These are phyloP conservation scores for Botrytis cinerea DNA, from an alignment of 2,329 filamentous ascomycete species.

Conservation along the genomic window DNA sequence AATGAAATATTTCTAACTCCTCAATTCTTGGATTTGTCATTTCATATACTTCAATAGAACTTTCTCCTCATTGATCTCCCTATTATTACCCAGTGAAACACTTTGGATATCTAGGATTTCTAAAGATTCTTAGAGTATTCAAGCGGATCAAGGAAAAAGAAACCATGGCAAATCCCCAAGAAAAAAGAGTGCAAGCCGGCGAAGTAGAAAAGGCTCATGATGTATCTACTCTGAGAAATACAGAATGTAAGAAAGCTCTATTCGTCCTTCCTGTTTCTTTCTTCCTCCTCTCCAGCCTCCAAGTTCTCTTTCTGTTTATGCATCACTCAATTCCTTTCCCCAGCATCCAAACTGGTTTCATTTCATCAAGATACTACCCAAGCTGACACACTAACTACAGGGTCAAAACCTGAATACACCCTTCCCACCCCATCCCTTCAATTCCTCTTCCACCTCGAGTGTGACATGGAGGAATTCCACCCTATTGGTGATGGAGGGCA, in stretches of 20 bases:
- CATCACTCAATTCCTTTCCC: no score
- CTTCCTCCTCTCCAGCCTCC: no score
- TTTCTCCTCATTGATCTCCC: neutral
- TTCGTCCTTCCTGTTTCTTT: no score
- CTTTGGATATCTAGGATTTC: neutral
- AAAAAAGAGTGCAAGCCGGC: neutral
- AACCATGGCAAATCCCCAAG: neutral
- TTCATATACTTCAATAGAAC: neutral
- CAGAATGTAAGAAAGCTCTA: neutral
- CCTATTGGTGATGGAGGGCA: neutral
- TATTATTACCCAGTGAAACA: neutral
- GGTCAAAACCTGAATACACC: neutral
- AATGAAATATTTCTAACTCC: neutral
- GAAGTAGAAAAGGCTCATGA: slow-evolving; percentile 9
- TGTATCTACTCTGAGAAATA: slow-evolving; percentile 6
- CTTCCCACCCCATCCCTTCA: neutral
- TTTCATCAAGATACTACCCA: neutral
- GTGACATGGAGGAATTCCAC: neutral
- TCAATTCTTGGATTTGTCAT: neutral
- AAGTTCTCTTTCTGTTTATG: no score
- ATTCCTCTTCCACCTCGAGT: slow-evolving; percentile 15
- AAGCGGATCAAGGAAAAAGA: neutral
- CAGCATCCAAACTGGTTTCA: no score
- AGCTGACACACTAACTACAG: neutral
- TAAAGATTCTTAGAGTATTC: neutral